Evolutionary conservation across 2,329 filamentous ascomycete species (phyloP).

Genomic region (Tolypocladium amazonense): DNA sequence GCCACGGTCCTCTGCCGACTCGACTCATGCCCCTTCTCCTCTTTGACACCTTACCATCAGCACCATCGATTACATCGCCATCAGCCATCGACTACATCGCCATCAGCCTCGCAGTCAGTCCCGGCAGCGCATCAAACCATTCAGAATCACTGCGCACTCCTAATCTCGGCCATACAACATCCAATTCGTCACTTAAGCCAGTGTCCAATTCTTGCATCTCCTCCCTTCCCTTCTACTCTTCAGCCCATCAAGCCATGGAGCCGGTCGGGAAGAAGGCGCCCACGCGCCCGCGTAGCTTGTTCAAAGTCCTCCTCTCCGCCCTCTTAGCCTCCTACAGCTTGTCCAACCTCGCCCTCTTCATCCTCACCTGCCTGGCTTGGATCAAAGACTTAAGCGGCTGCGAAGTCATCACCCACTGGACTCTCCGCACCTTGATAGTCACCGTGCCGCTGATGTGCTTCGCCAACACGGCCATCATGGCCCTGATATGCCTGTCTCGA

Average conservation of each 20-base stretch:
- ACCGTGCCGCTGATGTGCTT: slow-evolving; percentile 6
- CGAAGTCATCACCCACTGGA: slow-evolving; percentile 3
- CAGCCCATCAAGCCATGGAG: neutral
- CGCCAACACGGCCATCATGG: slow-evolving; percentile 5
- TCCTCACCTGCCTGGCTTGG: slow-evolving; percentile 7
- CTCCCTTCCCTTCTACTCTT: no score
- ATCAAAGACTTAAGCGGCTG: neutral
- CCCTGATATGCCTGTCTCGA: slow-evolving; percentile 5
- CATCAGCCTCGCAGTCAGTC: no score
- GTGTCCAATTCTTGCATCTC: no score
- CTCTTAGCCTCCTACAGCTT: slow-evolving; percentile 11
- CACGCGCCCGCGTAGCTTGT: neutral
- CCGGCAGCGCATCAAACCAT: no score
- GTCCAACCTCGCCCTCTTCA: slow-evolving; percentile 11
- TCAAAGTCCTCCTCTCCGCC: slow-evolving; percentile 5
- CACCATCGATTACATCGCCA: no score
- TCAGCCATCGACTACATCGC: no score
- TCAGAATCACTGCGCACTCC: no score
- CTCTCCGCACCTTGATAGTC: slow-evolving; percentile 10
- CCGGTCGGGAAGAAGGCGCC: neutral
- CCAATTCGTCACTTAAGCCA: no score
- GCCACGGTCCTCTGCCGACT: no score
- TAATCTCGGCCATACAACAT: no score
- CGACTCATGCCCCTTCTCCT: neutral
- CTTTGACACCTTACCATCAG: neutral